phyloP scores from a whole-genome alignment of 257 asterid genomes.

The Ilex aquifolium region DNA sequence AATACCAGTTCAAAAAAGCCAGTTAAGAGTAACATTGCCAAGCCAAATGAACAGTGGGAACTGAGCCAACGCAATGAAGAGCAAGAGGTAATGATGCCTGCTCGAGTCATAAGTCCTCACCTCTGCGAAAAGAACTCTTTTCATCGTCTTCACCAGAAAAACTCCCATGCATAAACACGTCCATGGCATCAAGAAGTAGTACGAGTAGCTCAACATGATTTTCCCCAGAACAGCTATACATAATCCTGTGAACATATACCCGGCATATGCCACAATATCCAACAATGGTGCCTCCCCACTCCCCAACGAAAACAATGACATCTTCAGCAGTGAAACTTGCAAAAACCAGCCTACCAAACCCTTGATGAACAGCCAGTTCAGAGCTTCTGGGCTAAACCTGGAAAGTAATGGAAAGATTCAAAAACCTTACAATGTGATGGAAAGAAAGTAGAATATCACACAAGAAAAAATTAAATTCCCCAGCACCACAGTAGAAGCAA shows the following conservation, averaged over 20 bases:
- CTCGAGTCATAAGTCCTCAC: neutral
- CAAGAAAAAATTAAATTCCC: too few relatives aligned
- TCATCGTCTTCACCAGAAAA: neutral
- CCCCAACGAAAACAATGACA: neutral
- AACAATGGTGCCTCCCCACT: neutral
- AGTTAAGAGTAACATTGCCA: neutral
- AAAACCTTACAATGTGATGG: neutral
- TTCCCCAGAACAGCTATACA: neutral
- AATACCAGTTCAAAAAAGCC: neutral
- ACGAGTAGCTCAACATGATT: neutral
- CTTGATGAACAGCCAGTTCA: conserved; percentile 1
- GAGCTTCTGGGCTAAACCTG: neutral
- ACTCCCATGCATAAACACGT: neutral
- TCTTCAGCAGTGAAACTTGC: neutral
- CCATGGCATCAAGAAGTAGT: neutral
- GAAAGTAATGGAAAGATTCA: neutral
- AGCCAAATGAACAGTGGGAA: neutral
- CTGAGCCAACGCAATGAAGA: neutral
- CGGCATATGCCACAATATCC: neutral
- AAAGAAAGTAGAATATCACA: neutral
- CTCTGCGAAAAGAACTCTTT: neutral
- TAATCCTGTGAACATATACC: neutral
- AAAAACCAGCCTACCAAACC: neutral
- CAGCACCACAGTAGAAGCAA: too few relatives aligned
- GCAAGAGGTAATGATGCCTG: neutral